phyloP scores from a whole-genome alignment of 2,329 filamentous ascomycete genomes.

The Niveomyces coronatus region DNA sequence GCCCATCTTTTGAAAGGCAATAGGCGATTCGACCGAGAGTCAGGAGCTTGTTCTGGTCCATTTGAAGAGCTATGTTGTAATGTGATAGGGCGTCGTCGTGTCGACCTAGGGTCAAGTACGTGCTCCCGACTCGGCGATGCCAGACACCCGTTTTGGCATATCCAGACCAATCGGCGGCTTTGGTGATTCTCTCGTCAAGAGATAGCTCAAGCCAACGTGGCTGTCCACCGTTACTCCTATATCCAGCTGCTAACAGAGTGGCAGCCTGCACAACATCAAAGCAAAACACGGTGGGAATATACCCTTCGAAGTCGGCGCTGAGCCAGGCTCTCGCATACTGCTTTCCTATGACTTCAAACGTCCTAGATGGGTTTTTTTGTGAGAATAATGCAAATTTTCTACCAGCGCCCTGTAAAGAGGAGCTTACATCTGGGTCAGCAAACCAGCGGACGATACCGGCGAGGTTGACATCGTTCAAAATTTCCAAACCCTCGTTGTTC shows the following conservation, averaged over 20 bases:
- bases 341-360: slow-evolving; percentile 28
- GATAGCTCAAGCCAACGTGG: slow-evolving; percentile 26
- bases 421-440: slow-evolving; percentile 15
- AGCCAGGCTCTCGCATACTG: slow-evolving; percentile 31
- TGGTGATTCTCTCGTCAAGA: slow-evolving; percentile 23
- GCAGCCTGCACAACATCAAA: slow-evolving; percentile 33
- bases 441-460: slow-evolving; percentile 19
- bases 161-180: slow-evolving; percentile 27
- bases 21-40: slow-evolving; percentile 31
- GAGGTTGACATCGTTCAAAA: slow-evolving; percentile 30
- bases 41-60: slow-evolving; percentile 28
- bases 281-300: slow-evolving; percentile 30
- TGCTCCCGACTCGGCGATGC: slow-evolving; percentile 30
- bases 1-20: slow-evolving; percentile 26
- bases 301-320: slow-evolving; percentile 22
- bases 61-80: slow-evolving; percentile 25
- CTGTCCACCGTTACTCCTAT: slow-evolving; percentile 26
- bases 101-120: slow-evolving; percentile 27
- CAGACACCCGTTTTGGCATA: slow-evolving; percentile 26
- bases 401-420: slow-evolving; percentile 9
- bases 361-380: slow-evolving; percentile 17
- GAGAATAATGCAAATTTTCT: slow-evolving; percentile 21
- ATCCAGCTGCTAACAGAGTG: slow-evolving; percentile 28
- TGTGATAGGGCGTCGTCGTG: slow-evolving; percentile 24
- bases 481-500: slow-evolving; percentile 31